phyloP scores from a whole-genome alignment of 129 eudicot genomes.

The Arctium lappa region DNA sequence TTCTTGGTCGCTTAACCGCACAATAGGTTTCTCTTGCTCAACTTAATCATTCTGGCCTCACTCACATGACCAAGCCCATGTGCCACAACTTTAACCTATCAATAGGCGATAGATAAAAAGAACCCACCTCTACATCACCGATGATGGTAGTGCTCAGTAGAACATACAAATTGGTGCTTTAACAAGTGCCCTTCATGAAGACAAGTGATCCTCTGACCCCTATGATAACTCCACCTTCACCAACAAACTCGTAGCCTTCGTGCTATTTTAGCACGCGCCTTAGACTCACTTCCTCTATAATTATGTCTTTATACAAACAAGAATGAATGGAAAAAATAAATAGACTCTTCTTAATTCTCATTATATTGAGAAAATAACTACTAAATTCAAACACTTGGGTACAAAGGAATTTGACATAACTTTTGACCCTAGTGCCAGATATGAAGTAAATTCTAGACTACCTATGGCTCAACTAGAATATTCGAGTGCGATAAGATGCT shows the following conservation, averaged over 20 bases:
- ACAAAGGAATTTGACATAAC: background rate
- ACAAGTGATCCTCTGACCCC: background rate
- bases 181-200: background rate
- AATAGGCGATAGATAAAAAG: too few species aligned
- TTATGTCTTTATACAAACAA: background rate
- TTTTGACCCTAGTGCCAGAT: background rate
- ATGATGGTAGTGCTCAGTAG: background rate
- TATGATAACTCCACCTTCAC: background rate
- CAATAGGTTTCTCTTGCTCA: too few species aligned
- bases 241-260: background rate
- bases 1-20: background rate
- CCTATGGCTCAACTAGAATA: background rate
- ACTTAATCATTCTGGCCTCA: background rate
- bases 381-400: background rate
- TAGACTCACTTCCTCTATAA: background rate
- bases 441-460: background rate
- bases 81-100: background rate
- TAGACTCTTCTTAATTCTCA: background rate
- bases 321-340: too few species aligned
- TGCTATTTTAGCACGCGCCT: background rate
- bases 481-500: background rate
- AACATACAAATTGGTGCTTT: background rate
- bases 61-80: background rate
- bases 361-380: too few species aligned
- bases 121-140: background rate